Evolutionary conservation across 495 filamentous ascomycete species (phyloP).

Genomic region (Aspergillus kassunensis): DNA sequence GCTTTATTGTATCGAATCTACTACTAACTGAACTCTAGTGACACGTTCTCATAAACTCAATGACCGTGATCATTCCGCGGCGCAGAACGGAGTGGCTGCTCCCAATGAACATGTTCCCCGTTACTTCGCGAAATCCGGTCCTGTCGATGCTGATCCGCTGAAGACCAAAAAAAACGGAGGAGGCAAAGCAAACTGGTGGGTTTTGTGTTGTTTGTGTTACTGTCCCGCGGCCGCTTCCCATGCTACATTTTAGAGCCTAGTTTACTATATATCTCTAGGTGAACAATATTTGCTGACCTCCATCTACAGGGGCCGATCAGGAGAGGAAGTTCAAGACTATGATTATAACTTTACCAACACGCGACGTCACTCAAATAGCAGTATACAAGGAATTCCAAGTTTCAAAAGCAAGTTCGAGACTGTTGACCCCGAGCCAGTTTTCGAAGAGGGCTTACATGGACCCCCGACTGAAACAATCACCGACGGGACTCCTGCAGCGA

Average conservation of each 20-base stretch:
- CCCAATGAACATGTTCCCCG: constrained; percentile 74
- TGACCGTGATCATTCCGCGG: constrained; percentile 77
- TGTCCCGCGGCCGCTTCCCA: neutral
- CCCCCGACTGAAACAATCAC: constrained; percentile 32
- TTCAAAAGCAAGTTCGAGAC: constrained; percentile 89
- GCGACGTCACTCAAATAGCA: constrained; percentile 90
- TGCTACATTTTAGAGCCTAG: neutral
- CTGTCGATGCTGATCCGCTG: constrained; percentile 75
- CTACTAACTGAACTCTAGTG: constrained; percentile 50
- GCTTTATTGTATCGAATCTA: no score
- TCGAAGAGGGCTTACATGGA: constrained; percentile 78
- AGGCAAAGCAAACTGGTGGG: constrained; percentile 92
- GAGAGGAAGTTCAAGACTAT: constrained; percentile 78
- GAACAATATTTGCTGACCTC: neutral
- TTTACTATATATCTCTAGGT: neutral
- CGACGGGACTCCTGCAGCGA: constrained; percentile 16
- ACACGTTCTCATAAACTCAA: constrained; percentile 91
- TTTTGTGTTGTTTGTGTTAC: constrained; percentile 3
- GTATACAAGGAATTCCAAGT: constrained; percentile 59
- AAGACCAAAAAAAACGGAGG: constrained; percentile 96
- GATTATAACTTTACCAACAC: constrained; percentile 77
- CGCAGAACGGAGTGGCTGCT: constrained; percentile 58
- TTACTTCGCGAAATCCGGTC: constrained; percentile 87
- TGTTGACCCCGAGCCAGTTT: constrained; percentile 79
- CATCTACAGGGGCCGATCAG: constrained; percentile 66